A percentile compares a stretch with the other conserved stretches of the same genome.
These are phyloP conservation scores for Pyrus communis DNA, from an alignment of 306 rosid genomes.

Conservation along the genomic window DNA sequence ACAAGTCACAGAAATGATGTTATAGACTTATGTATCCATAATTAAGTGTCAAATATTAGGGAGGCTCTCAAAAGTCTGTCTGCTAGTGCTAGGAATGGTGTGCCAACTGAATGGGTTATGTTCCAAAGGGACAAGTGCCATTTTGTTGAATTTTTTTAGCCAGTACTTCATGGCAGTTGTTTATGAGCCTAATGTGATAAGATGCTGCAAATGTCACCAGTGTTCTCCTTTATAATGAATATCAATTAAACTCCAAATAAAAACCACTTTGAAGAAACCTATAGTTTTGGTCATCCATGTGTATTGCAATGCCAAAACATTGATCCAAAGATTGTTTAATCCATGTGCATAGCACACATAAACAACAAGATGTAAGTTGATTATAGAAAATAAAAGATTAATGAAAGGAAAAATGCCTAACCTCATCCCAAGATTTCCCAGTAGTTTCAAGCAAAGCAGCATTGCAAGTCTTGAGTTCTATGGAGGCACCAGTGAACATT, in stretches of 20 bases:
- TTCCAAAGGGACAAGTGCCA: not conserved
- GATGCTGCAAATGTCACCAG: not conserved
- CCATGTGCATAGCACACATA: no score
- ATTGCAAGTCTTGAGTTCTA: slow-evolving; percentile 82
- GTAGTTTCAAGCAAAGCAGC: slow-evolving; percentile 88
- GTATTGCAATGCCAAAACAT: no score
- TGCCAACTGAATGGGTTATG: not conserved
- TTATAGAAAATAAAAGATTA: not conserved
- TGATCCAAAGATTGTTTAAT: no score
- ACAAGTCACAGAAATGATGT: not conserved
- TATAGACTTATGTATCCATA: not conserved
- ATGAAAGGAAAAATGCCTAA: slow-evolving; percentile 21
- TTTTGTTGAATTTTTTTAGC: not conserved
- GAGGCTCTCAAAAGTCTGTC: not conserved
- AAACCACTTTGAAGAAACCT: not conserved
- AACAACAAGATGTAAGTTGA: not conserved
- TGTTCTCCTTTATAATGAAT: not conserved
- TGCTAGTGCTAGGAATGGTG: not conserved
- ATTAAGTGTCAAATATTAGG: not conserved
- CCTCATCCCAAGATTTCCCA: slow-evolving; percentile 96
- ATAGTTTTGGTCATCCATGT: no score
- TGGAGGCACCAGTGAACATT: slow-evolving; percentile 73
- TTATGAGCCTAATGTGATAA: not conserved
- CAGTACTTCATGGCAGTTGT: not conserved
- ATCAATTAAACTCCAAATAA: not conserved